Conservation (phyloP, 2,329 filamentous ascomycete genomes). For the Chalaropsis thielavioides region DNA sequence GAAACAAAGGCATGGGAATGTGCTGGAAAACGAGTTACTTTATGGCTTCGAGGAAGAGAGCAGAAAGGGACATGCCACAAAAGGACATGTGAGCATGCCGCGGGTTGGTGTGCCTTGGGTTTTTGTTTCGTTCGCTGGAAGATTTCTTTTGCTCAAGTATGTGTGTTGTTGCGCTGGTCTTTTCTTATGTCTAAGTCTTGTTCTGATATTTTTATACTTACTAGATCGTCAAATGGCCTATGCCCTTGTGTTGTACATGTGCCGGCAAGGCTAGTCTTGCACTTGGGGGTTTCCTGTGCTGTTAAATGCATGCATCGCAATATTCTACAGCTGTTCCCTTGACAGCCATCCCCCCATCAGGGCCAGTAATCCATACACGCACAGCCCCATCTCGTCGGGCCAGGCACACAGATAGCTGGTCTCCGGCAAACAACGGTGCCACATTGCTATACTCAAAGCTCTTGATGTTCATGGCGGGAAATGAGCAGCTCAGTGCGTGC, state of each 20-base stretch:
- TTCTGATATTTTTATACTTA: neutral
- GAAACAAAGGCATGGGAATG: neutral
- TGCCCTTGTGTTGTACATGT: neutral
- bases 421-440: constrained; percentile 62
- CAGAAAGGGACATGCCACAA: neutral
- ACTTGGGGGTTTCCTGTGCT: too few relatives aligned
- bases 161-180: neutral
- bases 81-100: neutral
- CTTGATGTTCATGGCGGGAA: constrained; percentile 28
- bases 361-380: constrained; percentile 49
- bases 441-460: constrained; percentile 67
- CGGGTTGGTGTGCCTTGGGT: neutral
- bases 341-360: constrained; percentile 47
- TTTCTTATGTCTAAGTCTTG: neutral
- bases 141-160: neutral
- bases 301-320: neutral
- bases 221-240: neutral
- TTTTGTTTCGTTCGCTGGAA: neutral
- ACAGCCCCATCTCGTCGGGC: constrained; percentile 28
- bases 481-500: constrained; percentile 22
- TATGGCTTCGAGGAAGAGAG: neutral
- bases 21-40: constrained; percentile 17
- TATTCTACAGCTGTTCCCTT: constrained; percentile 33
- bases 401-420: constrained; percentile 56
- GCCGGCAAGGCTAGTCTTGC: too few relatives aligned